Evolutionary conservation across 1,284 basidiomycete species (phyloP).

Genomic region (Hemileia vastatrix): DNA sequence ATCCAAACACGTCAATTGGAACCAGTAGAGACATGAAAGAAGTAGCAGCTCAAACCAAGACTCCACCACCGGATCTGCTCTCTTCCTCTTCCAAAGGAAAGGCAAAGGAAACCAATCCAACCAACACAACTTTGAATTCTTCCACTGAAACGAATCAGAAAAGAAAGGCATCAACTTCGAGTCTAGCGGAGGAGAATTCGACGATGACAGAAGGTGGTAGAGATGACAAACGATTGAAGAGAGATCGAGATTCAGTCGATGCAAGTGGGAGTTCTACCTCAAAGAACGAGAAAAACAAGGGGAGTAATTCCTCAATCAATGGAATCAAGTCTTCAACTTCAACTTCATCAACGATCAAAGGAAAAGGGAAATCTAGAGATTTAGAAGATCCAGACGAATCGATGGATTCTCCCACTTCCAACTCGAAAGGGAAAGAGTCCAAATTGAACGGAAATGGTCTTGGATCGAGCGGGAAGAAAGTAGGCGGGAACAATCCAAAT

Average conservation of each 20-base stretch:
- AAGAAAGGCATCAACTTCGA: neutral
- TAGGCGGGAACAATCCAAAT: neutral
- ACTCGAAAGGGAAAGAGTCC: neutral
- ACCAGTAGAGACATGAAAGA: neutral
- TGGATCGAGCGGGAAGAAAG: neutral
- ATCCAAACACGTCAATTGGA: neutral
- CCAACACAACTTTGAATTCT: neutral
- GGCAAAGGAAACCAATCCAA: neutral
- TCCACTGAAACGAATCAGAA: neutral
- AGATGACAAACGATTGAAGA: slow-evolving; percentile 8
- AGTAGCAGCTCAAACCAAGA: neutral
- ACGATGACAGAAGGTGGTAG: neutral
- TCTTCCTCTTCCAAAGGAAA: slow-evolving; percentile 3
- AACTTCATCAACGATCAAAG: neutral
- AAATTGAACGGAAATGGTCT: neutral
- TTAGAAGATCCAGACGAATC: neutral
- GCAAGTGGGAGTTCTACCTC: neutral
- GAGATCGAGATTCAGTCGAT: neutral
- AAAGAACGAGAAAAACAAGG: neutral
- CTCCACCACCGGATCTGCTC: slow-evolving; percentile 4
- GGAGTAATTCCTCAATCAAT: neutral
- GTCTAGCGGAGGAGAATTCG: neutral
- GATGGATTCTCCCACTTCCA: neutral
- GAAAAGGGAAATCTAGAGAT: neutral
- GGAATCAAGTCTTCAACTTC: neutral